phyloP scores from a whole-genome alignment of 1,284 basidiomycete genomes.

The Trametes pubescens region DNA sequence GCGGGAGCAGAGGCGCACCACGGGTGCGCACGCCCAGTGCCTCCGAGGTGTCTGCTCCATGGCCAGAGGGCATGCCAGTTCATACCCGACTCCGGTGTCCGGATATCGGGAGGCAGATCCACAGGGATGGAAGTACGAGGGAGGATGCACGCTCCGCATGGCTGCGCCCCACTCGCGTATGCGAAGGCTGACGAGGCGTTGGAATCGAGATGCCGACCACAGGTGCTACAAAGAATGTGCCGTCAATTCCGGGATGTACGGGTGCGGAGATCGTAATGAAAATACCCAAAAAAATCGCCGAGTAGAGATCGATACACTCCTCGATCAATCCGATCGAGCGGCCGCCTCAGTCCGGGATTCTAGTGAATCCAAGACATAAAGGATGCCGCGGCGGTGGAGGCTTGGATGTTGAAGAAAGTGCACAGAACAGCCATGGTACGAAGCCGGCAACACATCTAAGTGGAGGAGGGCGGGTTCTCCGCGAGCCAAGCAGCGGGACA shows the following conservation, averaged over 20 bases:
- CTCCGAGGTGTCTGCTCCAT: no score
- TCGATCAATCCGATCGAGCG: conserved; percentile 22
- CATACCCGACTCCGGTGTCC: no score
- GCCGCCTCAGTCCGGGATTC: neutral
- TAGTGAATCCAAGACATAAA: no score
- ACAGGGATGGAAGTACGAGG: neutral
- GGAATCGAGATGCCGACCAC: neutral
- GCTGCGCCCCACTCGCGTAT: conserved; percentile 2
- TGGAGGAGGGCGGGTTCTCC: no score
- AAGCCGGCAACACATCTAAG: no score
- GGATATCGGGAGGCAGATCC: neutral
- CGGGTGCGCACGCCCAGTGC: no score
- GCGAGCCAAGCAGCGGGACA: neutral
- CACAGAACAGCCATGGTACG: no score
- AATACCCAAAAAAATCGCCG: neutral
- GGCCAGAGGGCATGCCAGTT: no score
- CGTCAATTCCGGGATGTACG: neutral
- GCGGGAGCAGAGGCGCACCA: no score
- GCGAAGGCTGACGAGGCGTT: neutral
- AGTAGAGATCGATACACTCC: conserved; percentile 1
- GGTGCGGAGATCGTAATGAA: conserved; percentile 7
- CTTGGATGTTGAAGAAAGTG: no score
- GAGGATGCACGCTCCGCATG: neutral
- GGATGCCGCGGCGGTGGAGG: no score
- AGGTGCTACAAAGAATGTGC: neutral